Conservation (phyloP, 306 rosid genomes). For the Vigna trinervia region DNA sequence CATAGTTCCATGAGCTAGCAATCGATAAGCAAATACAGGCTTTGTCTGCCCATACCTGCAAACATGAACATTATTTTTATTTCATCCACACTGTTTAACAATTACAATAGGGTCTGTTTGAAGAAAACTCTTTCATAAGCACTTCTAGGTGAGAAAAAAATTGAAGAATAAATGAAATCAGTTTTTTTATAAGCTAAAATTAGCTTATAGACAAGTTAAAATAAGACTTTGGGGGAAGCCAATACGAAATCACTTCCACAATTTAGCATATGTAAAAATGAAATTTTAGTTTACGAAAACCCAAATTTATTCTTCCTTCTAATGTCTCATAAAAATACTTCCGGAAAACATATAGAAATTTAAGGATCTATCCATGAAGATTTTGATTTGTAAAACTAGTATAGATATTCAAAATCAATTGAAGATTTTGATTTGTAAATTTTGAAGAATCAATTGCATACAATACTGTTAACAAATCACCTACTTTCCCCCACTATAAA, state of each 20-base stretch:
- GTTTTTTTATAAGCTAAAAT: too few species aligned
- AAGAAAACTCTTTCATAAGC: too few species aligned
- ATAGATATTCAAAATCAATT: constrained; percentile 25
- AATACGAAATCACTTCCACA: too few species aligned
- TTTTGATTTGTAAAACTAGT: constrained; percentile 5
- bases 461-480: constrained; percentile 1
- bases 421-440: constrained; percentile 36
- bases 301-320: too few species aligned
- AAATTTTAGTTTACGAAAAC: too few species aligned
- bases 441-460: neutral
- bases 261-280: too few species aligned
- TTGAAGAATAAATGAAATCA: too few species aligned
- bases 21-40: constrained; percentile 94
- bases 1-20: constrained; percentile 98
- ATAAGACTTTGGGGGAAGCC: too few species aligned
- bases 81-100: constrained; percentile 25
- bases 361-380: constrained; percentile 16
- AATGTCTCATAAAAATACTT: too few species aligned
- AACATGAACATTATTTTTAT: constrained; percentile 25
- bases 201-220: too few species aligned
- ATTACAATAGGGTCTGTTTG: neutral
- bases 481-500: neutral
- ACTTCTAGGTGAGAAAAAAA: too few species aligned
- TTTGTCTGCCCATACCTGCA: constrained; percentile 96
- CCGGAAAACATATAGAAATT: neutral